Evolutionary conservation across 2,329 filamentous ascomycete genomes (phyloP), one percentile per base, ranked within the genome.

Genomic region (Pseudocercospora fuligena): DNA sequence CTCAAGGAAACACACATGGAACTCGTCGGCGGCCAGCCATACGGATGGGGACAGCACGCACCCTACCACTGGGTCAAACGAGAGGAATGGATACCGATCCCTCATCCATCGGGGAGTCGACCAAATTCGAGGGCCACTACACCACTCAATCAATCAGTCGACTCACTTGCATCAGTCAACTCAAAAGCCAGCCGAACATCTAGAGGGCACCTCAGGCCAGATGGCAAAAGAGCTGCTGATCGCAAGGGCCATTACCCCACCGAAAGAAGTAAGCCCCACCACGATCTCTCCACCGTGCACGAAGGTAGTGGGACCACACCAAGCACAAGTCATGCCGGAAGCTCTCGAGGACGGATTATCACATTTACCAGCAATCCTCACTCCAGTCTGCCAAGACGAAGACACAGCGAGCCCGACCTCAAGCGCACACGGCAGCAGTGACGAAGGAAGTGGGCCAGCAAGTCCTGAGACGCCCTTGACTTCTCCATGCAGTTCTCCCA

Each of bases 91-190:
- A 43, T 43, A 43, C 40, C 40, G 1, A n/a, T 43, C 16, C 40
- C 40, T 19, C 40, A 43, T 43, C 16, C 40, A 16, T 43, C 40
- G 7, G 40, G 40, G 1, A 43, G 40, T 19, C 40, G 40, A 43
- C 40, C 40, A n/a, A 43, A 43, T 19, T 43, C 40, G 16, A 43
- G n/a, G 5, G 51, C 16, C 51, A 56, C 25, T 23, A 56, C 51
- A 31, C 51, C 51, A n/a, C 51, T 56, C n/a, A 56, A 56, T 31
- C 23, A 27, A 56, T 56, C 51, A 8, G 23, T 27, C 27, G 51
- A 56, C 16, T 27, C 23, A 27, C 51, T 56, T 31, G 27, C 16
- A n/a, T 27, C 51, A 27, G 27, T 31, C 27, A 27, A n/a, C 51
- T 27, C 51, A 9, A 27, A 27, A 33, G 12, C 25, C 27, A n/a